Percentiles rank a stretch among this genome's conserved stretches.
Evolutionary conservation across 176 grass and related monocot species (phyloP).

Genomic region (Neostapfia colusana): DNA sequence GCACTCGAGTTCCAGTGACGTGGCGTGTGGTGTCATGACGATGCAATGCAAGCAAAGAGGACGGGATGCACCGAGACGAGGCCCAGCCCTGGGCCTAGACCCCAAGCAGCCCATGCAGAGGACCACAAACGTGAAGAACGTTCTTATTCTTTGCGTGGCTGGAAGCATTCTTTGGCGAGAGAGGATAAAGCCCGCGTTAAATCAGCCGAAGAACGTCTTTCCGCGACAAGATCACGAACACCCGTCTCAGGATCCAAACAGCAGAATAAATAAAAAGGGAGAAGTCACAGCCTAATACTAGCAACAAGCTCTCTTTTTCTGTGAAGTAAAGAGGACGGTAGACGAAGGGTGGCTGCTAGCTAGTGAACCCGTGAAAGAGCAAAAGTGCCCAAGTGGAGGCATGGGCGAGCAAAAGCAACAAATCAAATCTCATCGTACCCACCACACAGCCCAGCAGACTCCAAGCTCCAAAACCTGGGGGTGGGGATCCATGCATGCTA

Average conservation of each 20-base stretch:
- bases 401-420: conserved; percentile 43
- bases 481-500: conserved; percentile 17
- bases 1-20: conserved; percentile 32
- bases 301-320: conserved; percentile 29
- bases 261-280: neutral
- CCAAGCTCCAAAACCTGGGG: conserved; percentile 30
- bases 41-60: conserved; percentile 6
- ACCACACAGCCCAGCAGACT: neutral
- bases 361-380: neutral
- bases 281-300: neutral
- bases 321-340: conserved; percentile 38
- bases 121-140: conserved; percentile 22
- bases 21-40: conserved; percentile 12
- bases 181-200: conserved; percentile 32
- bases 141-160: conserved; percentile 19
- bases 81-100: conserved; percentile 20
- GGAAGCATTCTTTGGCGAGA: conserved; percentile 16
- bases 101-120: conserved; percentile 5
- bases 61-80: conserved; percentile 13
- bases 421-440: conserved; percentile 45
- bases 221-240: conserved; percentile 9
- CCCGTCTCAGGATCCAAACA: neutral
- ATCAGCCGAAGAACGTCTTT: conserved; percentile 42
- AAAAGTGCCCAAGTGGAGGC: neutral
- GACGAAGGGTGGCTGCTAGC: neutral